Evolutionary conservation across 768 basidiomycete genomes (phyloP), one percentile per base, ranked within the genome.

Genomic region (Psilocybe cubensis): DNA sequence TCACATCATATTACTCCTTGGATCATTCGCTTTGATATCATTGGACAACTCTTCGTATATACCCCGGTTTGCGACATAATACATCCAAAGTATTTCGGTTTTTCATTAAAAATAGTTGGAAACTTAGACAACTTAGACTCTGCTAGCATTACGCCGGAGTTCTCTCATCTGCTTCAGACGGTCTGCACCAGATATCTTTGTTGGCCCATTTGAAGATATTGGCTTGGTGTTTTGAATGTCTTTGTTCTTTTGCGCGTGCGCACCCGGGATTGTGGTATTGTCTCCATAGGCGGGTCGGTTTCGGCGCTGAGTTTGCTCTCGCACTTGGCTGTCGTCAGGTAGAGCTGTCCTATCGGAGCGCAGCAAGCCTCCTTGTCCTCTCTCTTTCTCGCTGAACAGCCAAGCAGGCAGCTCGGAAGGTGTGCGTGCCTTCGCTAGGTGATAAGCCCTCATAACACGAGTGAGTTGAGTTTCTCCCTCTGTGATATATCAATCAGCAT

Each of bases 371-470:
- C 60, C 64, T 52, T 41, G 68, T 60, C 57, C 54, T 76, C 75
- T 41, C 63, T 88, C 86, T 40, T 71, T 75, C 53, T 80, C 83
- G 42, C 79, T 79, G 56, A 89, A 88, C 17, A 90, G 76, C 88
- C 87, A 89, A 7, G 76, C 71, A 9, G 88, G 87, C 18, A 89
- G 77, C 64, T 88, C 86, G 25, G 77, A 63, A 9, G 80, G 82
- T 33, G 78, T 73, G 23, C 77, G 77, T 20, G 86, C 86, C 67
- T 86, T 85, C 24, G 78, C 79, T 46, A 87, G 76, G 62, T 89
- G 83, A 66, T 88, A 89, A 0, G 83, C 81, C 66, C 86, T 87
- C 84, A 89, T 82, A 4, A 83, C 83, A n/a, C 79, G 79, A 3
- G 79, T 80, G 29, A 89, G 76, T 31, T 83, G 83, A 4, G 83